Conservation (phyloP, 2,329 filamentous ascomycete genomes). For the Fusarium cyanostomum region DNA sequence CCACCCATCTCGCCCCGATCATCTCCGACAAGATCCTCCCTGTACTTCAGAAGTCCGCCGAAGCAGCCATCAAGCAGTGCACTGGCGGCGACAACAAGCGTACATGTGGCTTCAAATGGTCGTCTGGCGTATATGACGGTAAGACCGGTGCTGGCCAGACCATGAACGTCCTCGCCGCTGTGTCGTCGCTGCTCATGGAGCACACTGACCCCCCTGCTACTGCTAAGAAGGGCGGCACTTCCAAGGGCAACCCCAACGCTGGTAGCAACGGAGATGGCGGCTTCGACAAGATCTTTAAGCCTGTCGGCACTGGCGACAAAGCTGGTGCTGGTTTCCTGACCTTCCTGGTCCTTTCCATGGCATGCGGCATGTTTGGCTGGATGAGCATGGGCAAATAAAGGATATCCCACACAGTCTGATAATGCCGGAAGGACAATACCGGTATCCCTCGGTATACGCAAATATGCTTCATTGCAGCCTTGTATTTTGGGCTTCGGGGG, state of each 20-base stretch:
- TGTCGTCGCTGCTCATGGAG: constrained; percentile 61
- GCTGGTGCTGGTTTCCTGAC: constrained; percentile 61
- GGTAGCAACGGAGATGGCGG: constrained; percentile 50
- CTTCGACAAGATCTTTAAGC: constrained; percentile 45
- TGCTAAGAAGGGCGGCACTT: constrained; percentile 61
- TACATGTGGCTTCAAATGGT: constrained; percentile 66
- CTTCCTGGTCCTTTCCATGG: constrained; percentile 53
- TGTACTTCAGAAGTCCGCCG: constrained; percentile 61
- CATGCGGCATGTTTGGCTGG: constrained; percentile 57
- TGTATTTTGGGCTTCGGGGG: constrained; percentile 26
- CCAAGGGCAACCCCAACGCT: constrained; percentile 55
- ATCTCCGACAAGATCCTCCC: constrained; percentile 60
- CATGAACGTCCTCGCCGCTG: constrained; percentile 66
- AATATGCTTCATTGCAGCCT: constrained; percentile 23
- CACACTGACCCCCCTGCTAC: constrained; percentile 55
- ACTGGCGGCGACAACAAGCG: constrained; percentile 58
- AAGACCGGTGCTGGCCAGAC: constrained; percentile 67
- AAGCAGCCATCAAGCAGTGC: constrained; percentile 65
- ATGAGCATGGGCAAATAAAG: constrained; percentile 55
- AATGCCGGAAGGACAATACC: constrained; percentile 13
- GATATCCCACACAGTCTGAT: constrained; percentile 12
- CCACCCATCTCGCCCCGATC: constrained; percentile 64
- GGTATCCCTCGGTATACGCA: constrained; percentile 10
- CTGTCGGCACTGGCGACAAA: constrained; percentile 55
- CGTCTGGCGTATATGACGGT: constrained; percentile 60